A percentile compares a stretch with the other conserved stretches of the same genome.
Conservation (phyloP, 2,329 filamentous ascomycete species). For the Pseudogymnoascus sp. region DNA sequence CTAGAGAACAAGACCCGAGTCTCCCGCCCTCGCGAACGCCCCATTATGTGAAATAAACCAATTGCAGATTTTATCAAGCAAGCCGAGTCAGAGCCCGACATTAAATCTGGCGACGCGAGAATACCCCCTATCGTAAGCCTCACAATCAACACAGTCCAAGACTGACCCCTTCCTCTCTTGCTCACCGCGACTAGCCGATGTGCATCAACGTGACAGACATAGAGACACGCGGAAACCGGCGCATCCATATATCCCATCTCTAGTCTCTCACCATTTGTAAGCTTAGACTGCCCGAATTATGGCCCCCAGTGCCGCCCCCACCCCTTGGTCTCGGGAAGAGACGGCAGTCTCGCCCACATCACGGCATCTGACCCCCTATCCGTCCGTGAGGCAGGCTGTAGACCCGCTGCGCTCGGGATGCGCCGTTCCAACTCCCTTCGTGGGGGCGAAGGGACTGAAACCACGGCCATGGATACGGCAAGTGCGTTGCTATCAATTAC, state of each 20-base stretch:
- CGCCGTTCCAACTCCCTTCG: background rate
- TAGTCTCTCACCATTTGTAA: background rate
- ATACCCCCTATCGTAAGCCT: background rate
- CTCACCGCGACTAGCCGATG: background rate
- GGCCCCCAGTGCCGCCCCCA: background rate
- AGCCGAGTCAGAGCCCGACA: background rate
- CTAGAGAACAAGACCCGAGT: background rate
- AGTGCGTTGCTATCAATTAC: background rate
- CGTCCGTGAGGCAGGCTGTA: background rate
- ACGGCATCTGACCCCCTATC: background rate
- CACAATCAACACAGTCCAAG: background rate
- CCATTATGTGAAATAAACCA: background rate
- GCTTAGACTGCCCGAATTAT: background rate
- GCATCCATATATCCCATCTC: background rate
- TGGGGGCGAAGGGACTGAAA: background rate
- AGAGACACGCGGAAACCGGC: background rate
- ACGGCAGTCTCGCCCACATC: background rate
- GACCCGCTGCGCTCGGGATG: background rate
- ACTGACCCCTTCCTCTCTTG: background rate
- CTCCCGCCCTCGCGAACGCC: background rate
- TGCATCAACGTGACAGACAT: background rate
- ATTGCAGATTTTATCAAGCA: background rate
- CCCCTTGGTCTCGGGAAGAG: background rate
- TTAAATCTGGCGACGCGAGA: background rate
- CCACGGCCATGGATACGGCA: background rate